A percentile compares a stretch with the other conserved stretches of the same genome.
These are phyloP conservation scores for Camelina hispida DNA, from an alignment of 345 rosid species.

Conservation along the genomic window DNA sequence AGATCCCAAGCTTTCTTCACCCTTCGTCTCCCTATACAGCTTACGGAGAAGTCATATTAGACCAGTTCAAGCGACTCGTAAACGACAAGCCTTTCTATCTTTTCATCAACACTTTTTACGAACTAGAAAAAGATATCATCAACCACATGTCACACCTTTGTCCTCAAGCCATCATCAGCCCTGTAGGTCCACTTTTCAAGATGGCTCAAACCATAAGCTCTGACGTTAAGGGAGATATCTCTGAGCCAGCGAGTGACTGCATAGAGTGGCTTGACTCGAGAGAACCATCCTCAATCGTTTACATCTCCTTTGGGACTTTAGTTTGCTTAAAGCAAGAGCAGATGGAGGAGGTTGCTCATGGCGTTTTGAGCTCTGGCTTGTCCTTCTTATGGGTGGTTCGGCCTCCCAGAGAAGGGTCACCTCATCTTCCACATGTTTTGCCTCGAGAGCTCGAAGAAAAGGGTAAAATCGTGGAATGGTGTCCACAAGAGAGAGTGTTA, in stretches of 20 bases:
- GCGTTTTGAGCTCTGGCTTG: constrained; percentile 15
- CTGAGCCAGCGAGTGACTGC: constrained; percentile 55
- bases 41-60: constrained; percentile 52
- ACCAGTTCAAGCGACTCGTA: constrained; percentile 54
- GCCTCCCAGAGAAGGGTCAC: background rate
- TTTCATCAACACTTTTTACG: constrained; percentile 74
- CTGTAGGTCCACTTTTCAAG: constrained; percentile 71
- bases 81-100: constrained; percentile 56
- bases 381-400: constrained; percentile 39
- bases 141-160: constrained; percentile 59
- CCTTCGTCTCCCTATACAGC: constrained; percentile 50
- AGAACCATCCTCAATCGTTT: constrained; percentile 47
- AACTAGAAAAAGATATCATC: constrained; percentile 62
- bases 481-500: constrained; percentile 43
- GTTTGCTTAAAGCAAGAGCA: constrained; percentile 38
- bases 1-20: constrained; percentile 76
- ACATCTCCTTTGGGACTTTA: constrained; percentile 58
- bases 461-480: constrained; percentile 44
- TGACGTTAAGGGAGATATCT: constrained; percentile 51
- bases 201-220: constrained; percentile 50
- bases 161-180: constrained; percentile 46
- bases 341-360: constrained; percentile 47
- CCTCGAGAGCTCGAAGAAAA: constrained; percentile 32
- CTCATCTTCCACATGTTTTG: background rate
- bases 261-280: constrained; percentile 60